Base-by-base conservation (phyloP, 2,329 filamentous ascomycete species). In the Niveomyces coronatus region DNA sequence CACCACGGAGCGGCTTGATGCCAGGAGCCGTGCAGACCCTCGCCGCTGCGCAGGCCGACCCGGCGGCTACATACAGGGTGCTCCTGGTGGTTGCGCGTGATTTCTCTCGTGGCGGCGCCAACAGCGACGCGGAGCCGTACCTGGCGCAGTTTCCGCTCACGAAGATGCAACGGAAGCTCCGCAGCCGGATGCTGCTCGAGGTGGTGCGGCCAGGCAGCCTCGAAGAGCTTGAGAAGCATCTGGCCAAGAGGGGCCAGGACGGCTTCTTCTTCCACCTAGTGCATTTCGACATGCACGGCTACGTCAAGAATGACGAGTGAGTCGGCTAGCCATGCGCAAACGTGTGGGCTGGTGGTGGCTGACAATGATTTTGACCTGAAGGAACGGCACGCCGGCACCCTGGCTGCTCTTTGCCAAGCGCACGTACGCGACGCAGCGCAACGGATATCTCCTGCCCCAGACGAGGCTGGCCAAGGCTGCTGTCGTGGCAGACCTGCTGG, bases 91-190 rank as follows among this genome's bases (percentile, higher is more conserved):
- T 52, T 39, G 51, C 49, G 3, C 45, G 52, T 1, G 51, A 53
- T 35, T 54, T 53, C 13, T 49, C 44, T 18, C 43, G 46, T 7
- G 47, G 38, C 1, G 53, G 51, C 2, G 46, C 44, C 9, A 47
- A 49, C 17, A 46, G 50, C 9, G 50, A 53, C n/a, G 48, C 53
- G 10, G 51, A 54, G 41, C 52, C 52, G 1, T 49, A 53, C 26
- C 41, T 55, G 37, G 52, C 49, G 14, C 53, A 55, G 32, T 55
- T 40, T 43, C 50, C 48, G 19, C 45, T 54, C 36, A 54, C 53
- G 49, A 53, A 41, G 17, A 31, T 50, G 29, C 53, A 55, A 31
- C 48, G 48, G 40, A 52, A 45, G 39, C 46, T 53, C 23, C 39
- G 44, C n/a, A 46, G 49, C 32, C 41, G 49, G 27, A 36, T 54